Evolutionary conservation across 257 asterid species (phyloP).

Genomic region (Jaltomata sinuosa): DNA sequence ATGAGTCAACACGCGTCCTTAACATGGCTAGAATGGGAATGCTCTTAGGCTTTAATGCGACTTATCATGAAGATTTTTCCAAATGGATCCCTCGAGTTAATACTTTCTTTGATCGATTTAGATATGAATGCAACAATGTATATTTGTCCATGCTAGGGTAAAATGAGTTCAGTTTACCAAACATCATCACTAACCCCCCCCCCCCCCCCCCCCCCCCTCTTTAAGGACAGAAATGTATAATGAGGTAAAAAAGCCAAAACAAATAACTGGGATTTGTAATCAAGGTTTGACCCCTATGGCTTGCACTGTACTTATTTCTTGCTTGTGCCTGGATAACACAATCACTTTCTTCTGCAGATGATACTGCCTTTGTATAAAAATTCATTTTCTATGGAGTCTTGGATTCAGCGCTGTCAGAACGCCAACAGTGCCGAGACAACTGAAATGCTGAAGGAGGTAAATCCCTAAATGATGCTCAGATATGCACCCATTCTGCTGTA

Average conservation of each 20-base stretch:
- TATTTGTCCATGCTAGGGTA: not conserved
- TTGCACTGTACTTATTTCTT: not conserved
- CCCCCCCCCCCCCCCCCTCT: not conserved
- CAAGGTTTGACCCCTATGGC: not conserved
- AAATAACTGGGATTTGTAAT: not conserved
- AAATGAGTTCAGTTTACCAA: not conserved
- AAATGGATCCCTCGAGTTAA: not conserved
- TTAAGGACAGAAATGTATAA: not conserved
- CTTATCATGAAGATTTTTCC: not conserved
- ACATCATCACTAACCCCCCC: not conserved
- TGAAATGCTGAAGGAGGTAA: conserved; percentile 87
- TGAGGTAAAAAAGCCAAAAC: not conserved
- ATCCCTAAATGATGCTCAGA: conserved; percentile 1
- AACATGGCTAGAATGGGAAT: not conserved
- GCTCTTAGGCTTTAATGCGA: not conserved
- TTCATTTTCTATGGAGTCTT: conserved; percentile 43
- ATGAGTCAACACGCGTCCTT: not conserved
- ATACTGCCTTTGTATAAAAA: conserved; percentile 43
- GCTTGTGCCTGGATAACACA: conserved; percentile 9
- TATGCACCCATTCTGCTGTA: not conserved
- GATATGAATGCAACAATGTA: not conserved
- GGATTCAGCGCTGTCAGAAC: conserved; percentile 68
- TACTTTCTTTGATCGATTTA: not conserved
- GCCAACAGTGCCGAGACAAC: conserved; percentile 73
- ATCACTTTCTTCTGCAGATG: conserved; percentile 51